A percentile compares a stretch with the other conserved stretches of the same genome.
phyloP scores from a whole-genome alignment of 495 filamentous ascomycete species.

The Astrothelium subdiscretum region DNA sequence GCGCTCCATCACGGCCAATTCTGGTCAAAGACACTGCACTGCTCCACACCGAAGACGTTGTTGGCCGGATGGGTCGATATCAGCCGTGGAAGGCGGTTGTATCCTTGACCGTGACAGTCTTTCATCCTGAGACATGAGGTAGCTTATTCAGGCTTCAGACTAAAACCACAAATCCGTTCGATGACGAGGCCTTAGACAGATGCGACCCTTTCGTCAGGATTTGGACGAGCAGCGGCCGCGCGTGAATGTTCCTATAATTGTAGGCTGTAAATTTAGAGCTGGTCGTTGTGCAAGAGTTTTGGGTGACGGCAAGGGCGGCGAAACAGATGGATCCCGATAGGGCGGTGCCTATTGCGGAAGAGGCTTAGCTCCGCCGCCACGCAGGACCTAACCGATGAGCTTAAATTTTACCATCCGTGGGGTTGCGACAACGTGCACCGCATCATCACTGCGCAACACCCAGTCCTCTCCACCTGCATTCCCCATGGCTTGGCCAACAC shows the following conservation, averaged over 20 bases:
- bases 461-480: too few relatives aligned
- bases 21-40: background rate
- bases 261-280: too few relatives aligned
- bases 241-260: too few relatives aligned
- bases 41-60: background rate
- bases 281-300: background rate
- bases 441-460: background rate
- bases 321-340: background rate
- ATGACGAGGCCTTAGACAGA: background rate
- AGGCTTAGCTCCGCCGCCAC: background rate
- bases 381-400: background rate
- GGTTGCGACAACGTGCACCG: background rate
- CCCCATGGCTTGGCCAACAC: background rate
- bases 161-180: background rate
- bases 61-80: background rate
- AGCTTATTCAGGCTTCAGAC: background rate
- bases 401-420: background rate
- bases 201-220: background rate
- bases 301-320: background rate
- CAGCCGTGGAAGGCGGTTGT: background rate
- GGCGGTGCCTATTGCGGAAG: background rate
- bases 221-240: too few relatives aligned
- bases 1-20: background rate
- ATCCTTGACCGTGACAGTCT: background rate
- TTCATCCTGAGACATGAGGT: constrained; percentile 1